Percentiles rank a stretch among this genome's conserved stretches.
Conservation (phyloP, 2,329 filamentous ascomycete genomes). For the Coniella lustricola region DNA sequence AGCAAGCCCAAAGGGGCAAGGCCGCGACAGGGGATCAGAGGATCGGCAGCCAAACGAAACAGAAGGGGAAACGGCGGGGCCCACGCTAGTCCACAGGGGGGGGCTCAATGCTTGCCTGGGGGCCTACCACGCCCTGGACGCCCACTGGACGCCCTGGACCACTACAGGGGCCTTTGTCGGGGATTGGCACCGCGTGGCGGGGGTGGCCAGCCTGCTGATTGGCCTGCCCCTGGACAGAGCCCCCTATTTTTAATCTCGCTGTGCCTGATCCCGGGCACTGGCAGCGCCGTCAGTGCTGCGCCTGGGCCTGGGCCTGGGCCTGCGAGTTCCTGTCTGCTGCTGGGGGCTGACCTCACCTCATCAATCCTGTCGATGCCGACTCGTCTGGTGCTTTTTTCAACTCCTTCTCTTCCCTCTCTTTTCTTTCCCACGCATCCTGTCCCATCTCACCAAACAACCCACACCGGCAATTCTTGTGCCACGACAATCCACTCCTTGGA, state of each 20-base stretch:
- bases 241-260: slow-evolving; percentile 8
- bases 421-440: neutral
- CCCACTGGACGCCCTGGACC: neutral
- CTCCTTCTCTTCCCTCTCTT: neutral
- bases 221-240: neutral
- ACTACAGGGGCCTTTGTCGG: neutral
- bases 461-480: neutral
- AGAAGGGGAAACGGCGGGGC: neutral
- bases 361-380: no score
- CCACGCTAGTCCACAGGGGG: no score
- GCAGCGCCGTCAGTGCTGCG: neutral
- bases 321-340: no score
- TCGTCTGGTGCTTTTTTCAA: neutral
- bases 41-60: neutral
- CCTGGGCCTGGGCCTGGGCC: neutral
- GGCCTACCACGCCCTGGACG: no score
- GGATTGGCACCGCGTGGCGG: neutral
- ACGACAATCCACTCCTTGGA: neutral
- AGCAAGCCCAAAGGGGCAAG: no score
- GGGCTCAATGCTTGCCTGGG: no score
- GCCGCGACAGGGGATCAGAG: neutral
- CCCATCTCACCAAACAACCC: neutral
- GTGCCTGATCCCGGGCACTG: neutral
- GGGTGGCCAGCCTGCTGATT: neutral
- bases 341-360: no score